A percentile compares a stretch with the other conserved stretches of the same genome.
Evolutionary conservation across 2,329 filamentous ascomycete species (phyloP).

Genomic region (Ophiostoma montium): DNA sequence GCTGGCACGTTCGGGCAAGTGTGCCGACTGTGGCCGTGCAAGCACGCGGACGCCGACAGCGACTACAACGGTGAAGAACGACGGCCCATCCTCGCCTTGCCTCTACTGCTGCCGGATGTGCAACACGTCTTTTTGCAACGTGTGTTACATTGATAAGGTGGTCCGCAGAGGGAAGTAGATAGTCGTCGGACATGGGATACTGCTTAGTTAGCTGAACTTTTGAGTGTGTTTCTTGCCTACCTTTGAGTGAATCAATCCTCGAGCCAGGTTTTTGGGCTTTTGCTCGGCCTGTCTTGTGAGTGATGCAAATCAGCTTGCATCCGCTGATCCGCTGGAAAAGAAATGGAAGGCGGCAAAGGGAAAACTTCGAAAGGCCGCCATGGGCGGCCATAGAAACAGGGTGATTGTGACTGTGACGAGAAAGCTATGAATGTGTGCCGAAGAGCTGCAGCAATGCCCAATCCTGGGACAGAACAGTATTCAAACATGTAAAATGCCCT

Average conservation of each 20-base stretch:
- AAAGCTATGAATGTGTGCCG: neutral
- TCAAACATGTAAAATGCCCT: neutral
- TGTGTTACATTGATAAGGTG: neutral
- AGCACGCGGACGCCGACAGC: no score
- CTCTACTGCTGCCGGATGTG: slow-evolving; percentile 1
- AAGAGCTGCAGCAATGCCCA: neutral
- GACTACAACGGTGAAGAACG: no score
- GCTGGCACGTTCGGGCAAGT: neutral
- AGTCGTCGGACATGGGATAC: no score
- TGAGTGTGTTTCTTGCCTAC: neutral
- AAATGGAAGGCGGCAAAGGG: neutral
- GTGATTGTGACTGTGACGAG: neutral
- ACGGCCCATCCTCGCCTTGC: no score
- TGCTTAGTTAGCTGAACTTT: neutral
- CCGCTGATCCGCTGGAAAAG: neutral
- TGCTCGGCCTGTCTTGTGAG: neutral
- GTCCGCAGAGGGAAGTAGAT: neutral
- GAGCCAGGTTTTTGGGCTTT: no score
- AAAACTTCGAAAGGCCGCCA: neutral
- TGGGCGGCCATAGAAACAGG: neutral
- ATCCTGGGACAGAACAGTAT: neutral
- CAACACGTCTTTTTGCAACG: neutral
- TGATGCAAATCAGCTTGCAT: neutral
- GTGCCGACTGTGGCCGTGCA: neutral
- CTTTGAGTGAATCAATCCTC: neutral